phyloP scores from a whole-genome alignment of 2,329 filamentous ascomycete species.

The Fusarium nanum region DNA sequence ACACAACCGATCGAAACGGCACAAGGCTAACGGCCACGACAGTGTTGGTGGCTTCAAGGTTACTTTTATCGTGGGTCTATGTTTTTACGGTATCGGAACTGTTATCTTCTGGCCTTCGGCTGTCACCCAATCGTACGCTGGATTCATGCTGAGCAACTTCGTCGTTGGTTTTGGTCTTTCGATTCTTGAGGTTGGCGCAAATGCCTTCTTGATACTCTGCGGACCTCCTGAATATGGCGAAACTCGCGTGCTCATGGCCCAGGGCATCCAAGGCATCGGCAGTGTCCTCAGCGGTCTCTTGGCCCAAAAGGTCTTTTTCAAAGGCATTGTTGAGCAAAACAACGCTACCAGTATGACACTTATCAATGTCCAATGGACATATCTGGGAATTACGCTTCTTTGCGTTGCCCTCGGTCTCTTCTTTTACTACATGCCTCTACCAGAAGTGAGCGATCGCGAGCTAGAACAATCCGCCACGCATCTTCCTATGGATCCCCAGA shows the following conservation, averaged over 20 bases:
- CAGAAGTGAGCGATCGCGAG: conserved; percentile 68
- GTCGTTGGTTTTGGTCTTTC: conserved; percentile 82
- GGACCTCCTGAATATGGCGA: conserved; percentile 80
- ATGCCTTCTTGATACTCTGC: conserved; percentile 78
- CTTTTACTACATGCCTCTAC: conserved; percentile 75
- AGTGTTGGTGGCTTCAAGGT: conserved; percentile 77
- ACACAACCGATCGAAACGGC: conserved; percentile 61
- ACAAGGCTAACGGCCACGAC: conserved; percentile 54
- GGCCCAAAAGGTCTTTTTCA: conserved; percentile 80
- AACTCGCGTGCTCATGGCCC: conserved; percentile 78
- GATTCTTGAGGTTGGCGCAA: conserved; percentile 83
- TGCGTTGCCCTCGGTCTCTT: conserved; percentile 76
- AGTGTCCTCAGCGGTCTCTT: conserved; percentile 78
- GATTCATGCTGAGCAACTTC: conserved; percentile 79
- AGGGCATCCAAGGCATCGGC: conserved; percentile 80
- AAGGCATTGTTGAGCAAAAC: conserved; percentile 59
- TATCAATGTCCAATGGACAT: conserved; percentile 85
- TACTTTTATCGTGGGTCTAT: conserved; percentile 81
- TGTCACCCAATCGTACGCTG: conserved; percentile 78
- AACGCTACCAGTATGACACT: conserved; percentile 60
- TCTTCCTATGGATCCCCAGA: conserved; percentile 63
- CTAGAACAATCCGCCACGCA: conserved; percentile 61
- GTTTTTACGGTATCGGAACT: conserved; percentile 80
- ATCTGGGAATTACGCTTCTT: conserved; percentile 81
- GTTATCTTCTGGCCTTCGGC: conserved; percentile 89